Percentiles rank a stretch among this genome's conserved stretches.
These are phyloP conservation scores for Microcos paniculata DNA, from an alignment of 345 rosid species.

Conservation along the genomic window DNA sequence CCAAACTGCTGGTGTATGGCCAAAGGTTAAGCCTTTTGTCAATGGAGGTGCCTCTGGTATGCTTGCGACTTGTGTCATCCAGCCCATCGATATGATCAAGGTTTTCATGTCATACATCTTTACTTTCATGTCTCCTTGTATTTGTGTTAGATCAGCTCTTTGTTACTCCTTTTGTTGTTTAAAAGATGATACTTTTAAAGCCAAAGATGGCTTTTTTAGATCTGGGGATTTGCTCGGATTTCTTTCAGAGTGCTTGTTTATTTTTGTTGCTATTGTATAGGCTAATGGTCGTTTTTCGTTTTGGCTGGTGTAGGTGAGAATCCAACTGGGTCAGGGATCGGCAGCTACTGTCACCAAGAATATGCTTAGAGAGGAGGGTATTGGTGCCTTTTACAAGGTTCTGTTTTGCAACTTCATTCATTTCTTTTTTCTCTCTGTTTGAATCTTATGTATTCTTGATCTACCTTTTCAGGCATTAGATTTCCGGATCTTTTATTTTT, in stretches of 20 bases:
- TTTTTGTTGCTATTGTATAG: background rate
- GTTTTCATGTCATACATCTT: conserved; percentile 24
- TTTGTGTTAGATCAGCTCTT: conserved; percentile 1
- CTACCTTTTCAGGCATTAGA: background rate
- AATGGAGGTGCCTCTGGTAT: conserved; percentile 97
- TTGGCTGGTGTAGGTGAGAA: conserved; percentile 73
- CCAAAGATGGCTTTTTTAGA: conserved; percentile 3
- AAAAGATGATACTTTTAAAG: conserved; percentile 10
- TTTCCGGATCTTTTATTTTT: background rate
- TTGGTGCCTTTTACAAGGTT: conserved; percentile 96
- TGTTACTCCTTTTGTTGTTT: background rate
- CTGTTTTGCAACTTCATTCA: background rate
- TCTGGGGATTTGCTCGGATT: conserved; percentile 18
- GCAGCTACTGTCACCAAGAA: conserved; percentile 68
- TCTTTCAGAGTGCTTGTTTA: conserved; percentile 28
- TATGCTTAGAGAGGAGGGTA: conserved; percentile 85
- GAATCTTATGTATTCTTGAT: background rate
- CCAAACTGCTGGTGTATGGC: conserved; percentile 64
- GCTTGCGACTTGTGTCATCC: conserved; percentile 99
- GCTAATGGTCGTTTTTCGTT: conserved; percentile 19
- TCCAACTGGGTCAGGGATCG: conserved; percentile 97
- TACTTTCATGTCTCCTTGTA: background rate
- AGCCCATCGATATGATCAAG: conserved; percentile 98
- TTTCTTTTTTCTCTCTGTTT: background rate
- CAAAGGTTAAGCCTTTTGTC: conserved; percentile 81